Conservation (phyloP, 2,329 filamentous ascomycete species). For the Arthroderma sp. region DNA sequence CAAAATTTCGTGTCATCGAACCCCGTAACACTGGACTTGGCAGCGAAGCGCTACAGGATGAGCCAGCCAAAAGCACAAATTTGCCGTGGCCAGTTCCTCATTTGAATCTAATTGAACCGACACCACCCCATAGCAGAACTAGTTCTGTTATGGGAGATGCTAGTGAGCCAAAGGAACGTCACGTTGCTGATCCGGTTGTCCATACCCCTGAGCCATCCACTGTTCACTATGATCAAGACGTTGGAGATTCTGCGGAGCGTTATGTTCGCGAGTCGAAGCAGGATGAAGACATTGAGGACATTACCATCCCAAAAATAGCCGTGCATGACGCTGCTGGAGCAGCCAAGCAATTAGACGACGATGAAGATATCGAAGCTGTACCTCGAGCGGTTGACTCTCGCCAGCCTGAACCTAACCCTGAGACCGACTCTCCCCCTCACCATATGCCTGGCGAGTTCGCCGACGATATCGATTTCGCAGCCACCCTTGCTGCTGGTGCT, state of each 20-base stretch:
- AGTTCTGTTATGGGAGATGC: slow-evolving; percentile 26
- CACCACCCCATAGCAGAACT: slow-evolving; percentile 41
- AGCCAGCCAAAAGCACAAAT: background rate
- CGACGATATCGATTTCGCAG: slow-evolving; percentile 58
- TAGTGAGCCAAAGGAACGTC: background rate
- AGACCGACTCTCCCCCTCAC: background rate
- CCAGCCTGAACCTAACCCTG: background rate
- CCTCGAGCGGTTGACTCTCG: background rate
- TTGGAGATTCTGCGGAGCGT: background rate
- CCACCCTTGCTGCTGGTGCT: slow-evolving; percentile 55
- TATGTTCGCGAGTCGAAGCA: background rate
- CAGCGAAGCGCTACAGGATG: background rate
- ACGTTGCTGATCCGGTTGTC: background rate
- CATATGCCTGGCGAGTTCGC: slow-evolving; percentile 34
- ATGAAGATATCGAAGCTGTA: background rate
- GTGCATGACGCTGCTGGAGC: background rate
- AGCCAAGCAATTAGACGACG: background rate
- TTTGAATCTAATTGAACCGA: slow-evolving; percentile 47
- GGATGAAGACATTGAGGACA: background rate
- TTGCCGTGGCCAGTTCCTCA: slow-evolving; percentile 39
- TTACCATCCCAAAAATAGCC: background rate
- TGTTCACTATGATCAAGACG: slow-evolving; percentile 4
- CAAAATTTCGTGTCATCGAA: background rate
- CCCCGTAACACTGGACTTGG: background rate
- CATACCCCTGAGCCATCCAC: background rate